These are phyloP conservation scores for Calonectria ilicicola DNA, from an alignment of 2,329 filamentous ascomycete species.

Conservation along the genomic window DNA sequence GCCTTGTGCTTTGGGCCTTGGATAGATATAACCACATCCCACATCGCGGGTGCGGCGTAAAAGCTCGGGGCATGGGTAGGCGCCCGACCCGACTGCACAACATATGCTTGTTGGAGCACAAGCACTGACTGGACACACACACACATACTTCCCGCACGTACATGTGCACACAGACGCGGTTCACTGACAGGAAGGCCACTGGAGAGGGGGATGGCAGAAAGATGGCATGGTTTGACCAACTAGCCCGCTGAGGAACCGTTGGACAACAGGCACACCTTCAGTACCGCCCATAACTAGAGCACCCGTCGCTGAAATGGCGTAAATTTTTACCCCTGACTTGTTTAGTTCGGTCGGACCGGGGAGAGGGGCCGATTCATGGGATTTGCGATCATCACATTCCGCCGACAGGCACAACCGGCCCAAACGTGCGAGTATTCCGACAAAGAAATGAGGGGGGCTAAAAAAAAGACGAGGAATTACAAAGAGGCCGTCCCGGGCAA, in stretches of 20 bases:
- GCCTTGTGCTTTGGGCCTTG: not conserved
- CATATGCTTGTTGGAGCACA: not conserved
- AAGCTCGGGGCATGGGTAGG: not conserved
- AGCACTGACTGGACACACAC: not conserved
- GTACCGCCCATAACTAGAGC: not conserved
- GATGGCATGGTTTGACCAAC: not conserved
- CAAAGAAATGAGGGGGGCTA: not conserved
- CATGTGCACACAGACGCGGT: not conserved
- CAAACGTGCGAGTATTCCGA: not conserved
- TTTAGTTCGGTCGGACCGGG: slow-evolving; percentile 9
- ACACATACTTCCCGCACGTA: not conserved
- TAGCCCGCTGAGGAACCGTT: not conserved
- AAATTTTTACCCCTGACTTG: slow-evolving; percentile 23
- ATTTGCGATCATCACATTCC: slow-evolving; percentile 21
- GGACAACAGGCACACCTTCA: not conserved
- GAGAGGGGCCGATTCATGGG: not conserved
- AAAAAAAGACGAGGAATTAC: not conserved
- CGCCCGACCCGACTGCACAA: not conserved
- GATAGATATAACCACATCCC: not conserved
- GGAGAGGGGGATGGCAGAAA: not conserved
- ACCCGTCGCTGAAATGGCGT: slow-evolving; percentile 12
- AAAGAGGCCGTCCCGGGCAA: not conserved
- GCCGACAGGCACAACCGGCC: not conserved
- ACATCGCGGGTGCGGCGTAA: slow-evolving; percentile 23
- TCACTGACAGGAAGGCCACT: not conserved